Evolutionary conservation across 129 eudicot species (phyloP), one percentile per base, ranked within the genome.

Genomic region (Deinandra increscens): DNA sequence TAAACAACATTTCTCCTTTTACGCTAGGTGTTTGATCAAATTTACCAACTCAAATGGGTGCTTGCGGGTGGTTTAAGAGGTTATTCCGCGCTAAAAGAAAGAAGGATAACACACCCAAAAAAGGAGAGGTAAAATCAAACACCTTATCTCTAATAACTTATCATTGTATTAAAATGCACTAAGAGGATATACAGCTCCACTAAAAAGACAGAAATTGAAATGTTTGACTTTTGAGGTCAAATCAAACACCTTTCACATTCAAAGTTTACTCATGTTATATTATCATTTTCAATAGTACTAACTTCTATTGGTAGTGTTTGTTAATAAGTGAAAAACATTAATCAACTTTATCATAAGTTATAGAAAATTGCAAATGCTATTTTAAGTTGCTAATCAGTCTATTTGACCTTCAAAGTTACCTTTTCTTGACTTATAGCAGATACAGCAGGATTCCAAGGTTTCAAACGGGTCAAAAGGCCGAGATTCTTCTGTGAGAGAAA

Each of bases 1-100:
- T 33, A 50, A 58, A 22, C 42, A 53, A 33, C 19, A 45, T 67
- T 39, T 48, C 17, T 46, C 60, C 13, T 34, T 36, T 60, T 60
- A 41, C 42, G 58, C 41, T 51, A 77, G 81, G 81, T 77, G 43
- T 77, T 55, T 6, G 76, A 41, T 69, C 59, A n/a, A 12, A 3
- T 68, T 54, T 44, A 68, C 43, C 37, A 37, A 11, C 51, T 54
- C 38, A 62, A 66, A 81, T 81, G 85, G 79, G 81, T 45, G 59
- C 63, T 59, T 71, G 89, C 66, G 75, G 67, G 67, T 82, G 90
- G 82, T 64, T 85, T 33, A 82, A 82, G 79, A 64, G 56, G 34
- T 20, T 79, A 7, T n/a, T 82, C 10, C 46, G 82, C 18, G 66
- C 41, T 64, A 79, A 56, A 75, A 75, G 78, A 31, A 67, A 68